These are phyloP conservation scores for Ceratonia siliqua DNA, from an alignment of 306 rosid species.

Conservation along the genomic window DNA sequence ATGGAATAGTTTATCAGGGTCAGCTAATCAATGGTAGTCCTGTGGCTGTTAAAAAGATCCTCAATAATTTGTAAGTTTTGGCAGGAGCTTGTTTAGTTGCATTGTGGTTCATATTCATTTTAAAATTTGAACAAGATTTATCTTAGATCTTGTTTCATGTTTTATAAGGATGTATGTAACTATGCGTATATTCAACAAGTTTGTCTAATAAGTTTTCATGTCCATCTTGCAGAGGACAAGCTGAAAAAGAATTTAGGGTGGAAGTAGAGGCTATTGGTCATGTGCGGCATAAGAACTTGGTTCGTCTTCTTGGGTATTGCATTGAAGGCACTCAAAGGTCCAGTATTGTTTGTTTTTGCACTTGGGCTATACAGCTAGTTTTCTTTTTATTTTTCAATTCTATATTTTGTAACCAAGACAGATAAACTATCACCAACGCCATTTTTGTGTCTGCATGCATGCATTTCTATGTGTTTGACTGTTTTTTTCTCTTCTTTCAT, in stretches of 20 bases:
- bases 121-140: background rate
- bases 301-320: constrained; percentile 88
- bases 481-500: constrained; percentile 29
- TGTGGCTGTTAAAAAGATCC: constrained; percentile 92
- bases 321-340: constrained; percentile 97
- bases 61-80: constrained; percentile 79
- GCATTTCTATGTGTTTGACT: constrained; percentile 12
- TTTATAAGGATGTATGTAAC: constrained; percentile 28
- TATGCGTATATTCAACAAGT: constrained; percentile 10
- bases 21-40: constrained; percentile 73
- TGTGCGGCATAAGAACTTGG: constrained; percentile 90
- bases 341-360: constrained; percentile 18
- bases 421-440: constrained; percentile 24
- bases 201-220: constrained; percentile 25
- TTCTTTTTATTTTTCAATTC: background rate
- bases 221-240: constrained; percentile 75
- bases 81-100: constrained; percentile 12
- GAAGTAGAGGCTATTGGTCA: constrained; percentile 98
- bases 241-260: constrained; percentile 92
- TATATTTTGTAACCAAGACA: constrained; percentile 28
- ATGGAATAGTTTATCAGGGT: constrained; percentile 88
- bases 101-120: background rate
- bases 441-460: background rate
- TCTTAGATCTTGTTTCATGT: background rate
- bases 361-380: constrained; percentile 15